Evolutionary conservation across 2,329 filamentous ascomycete genomes (phyloP).

Genomic region (Chaetomium strumarium): DNA sequence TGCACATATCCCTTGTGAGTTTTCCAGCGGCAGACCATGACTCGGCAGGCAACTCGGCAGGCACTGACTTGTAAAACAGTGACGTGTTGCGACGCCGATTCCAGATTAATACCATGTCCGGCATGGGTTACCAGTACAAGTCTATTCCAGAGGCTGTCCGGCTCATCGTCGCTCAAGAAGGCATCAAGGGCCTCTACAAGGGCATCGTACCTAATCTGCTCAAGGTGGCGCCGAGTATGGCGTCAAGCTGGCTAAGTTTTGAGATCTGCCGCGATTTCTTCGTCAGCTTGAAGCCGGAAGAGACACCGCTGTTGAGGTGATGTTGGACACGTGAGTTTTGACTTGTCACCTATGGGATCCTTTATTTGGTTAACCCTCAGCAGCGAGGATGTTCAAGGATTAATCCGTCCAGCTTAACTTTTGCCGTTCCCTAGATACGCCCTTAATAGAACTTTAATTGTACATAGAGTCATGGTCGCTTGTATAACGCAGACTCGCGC

Average conservation of each 20-base stretch:
- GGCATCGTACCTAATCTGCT: slow-evolving; percentile 91
- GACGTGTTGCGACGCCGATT: slow-evolving; percentile 90
- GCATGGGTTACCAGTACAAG: slow-evolving; percentile 95
- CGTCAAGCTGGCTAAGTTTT: slow-evolving; percentile 95
- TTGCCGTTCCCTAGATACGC: slow-evolving; percentile 17
- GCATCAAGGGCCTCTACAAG: slow-evolving; percentile 82
- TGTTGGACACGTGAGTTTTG: neutral
- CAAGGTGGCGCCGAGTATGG: slow-evolving; percentile 98
- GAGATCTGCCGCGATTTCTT: slow-evolving; percentile 89
- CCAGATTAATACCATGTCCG: slow-evolving; percentile 98
- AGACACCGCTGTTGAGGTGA: slow-evolving; percentile 28
- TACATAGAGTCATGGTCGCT: slow-evolving; percentile 10
- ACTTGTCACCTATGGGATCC: no score
- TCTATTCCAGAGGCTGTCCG: slow-evolving; percentile 76
- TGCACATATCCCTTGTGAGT: slow-evolving; percentile 97
- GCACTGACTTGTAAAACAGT: slow-evolving; percentile 37
- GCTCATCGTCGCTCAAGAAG: slow-evolving; percentile 79
- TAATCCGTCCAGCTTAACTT: slow-evolving; percentile 1
- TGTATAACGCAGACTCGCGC: neutral
- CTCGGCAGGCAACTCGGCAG: neutral
- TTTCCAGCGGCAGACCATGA: slow-evolving; percentile 21
- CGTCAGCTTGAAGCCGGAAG: slow-evolving; percentile 51
- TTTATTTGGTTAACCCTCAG: no score
- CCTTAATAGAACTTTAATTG: slow-evolving; percentile 12
- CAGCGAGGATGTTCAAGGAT: neutral